Conservation (phyloP, 441 rosid genomes). For the Hura crepitans region DNA sequence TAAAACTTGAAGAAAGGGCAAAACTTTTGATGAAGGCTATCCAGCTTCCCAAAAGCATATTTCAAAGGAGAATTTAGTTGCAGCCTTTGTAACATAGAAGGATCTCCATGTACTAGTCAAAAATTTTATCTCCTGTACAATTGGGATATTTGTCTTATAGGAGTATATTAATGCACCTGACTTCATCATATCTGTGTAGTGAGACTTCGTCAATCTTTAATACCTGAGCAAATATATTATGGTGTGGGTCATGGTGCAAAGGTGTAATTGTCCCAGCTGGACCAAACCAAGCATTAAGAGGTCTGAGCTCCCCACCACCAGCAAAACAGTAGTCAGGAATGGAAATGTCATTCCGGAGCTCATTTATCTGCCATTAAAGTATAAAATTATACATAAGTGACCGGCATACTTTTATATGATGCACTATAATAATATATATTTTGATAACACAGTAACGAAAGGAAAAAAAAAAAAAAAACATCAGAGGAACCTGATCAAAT, state of each 20-base stretch:
- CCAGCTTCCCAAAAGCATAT: neutral
- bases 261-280: slow-evolving; percentile 95
- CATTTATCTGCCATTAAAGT: slow-evolving; percentile 56
- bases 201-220: neutral
- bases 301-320: slow-evolving; percentile 82
- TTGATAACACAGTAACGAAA: slow-evolving; percentile 1
- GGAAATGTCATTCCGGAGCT: slow-evolving; percentile 75
- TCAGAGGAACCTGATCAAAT: slow-evolving; percentile 70
- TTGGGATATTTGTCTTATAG: neutral
- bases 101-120: neutral
- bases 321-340: slow-evolving; percentile 86
- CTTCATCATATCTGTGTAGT: neutral
- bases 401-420: neutral
- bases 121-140: neutral
- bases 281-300: slow-evolving; percentile 96
- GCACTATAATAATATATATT: slow-evolving; percentile 14
- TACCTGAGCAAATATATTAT: slow-evolving; percentile 94
- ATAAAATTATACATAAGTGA: neutral
- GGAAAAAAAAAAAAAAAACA: no score
- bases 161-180: neutral
- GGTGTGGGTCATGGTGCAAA: slow-evolving; percentile 97
- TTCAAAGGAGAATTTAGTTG: neutral
- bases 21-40: neutral
- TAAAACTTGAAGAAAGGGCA: neutral
- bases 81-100: neutral